Evolutionary conservation across 495 filamentous ascomycete genomes (phyloP), one percentile per base, ranked within the genome.

Genomic region (Pseudotulostoma volvatum): DNA sequence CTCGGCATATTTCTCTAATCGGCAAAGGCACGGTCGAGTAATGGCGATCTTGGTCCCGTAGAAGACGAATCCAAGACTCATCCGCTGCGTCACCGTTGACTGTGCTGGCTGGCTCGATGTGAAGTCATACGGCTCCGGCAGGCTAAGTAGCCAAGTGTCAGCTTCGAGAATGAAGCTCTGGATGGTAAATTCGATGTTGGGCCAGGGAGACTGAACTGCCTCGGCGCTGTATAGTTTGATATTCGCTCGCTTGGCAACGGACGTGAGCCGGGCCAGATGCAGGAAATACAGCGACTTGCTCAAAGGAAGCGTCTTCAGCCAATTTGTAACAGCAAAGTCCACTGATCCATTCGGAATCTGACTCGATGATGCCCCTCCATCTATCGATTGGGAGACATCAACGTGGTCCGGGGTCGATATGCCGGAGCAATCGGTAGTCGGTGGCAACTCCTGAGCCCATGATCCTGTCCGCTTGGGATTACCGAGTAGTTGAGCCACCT

Each of bases 11-110:
- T 57, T 44, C n/a, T 71, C 67, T 1, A 71, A 45, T 1, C 64
- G 63, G 45, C 70, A 75, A 7, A 79, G 63, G 42, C 71, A 77
- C 0, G 76, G 76, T 5, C 73, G 64, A 41, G 70, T 68, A 31
- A 77, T 68, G 15, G 74, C 54, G n/a, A 77, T 71, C 11, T 65
- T 68, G 7, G 66, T 68, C 41, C 71, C 71, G 49, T 72, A 63
- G 43, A 71, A 78, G 9, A 70, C 47, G 41, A 80, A 66, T 0
- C 66, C 67, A 9, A 70, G 55, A 14, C 61, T 61, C 51, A 57
- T 65, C 32, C 62, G 59, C 51, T 66, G 58, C 13, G 41, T 51
- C 31, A 53, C 31, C 9, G 49, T 50, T 30, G 47, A 53, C 25
- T 57, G 54, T 0, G 57, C 50, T 5, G 44, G 52, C 47, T 55